Percentiles rank a stretch among this genome's conserved stretches.
phyloP scores from a whole-genome alignment of 148 eudicot species.

The Vaccinium vitisidaea region DNA sequence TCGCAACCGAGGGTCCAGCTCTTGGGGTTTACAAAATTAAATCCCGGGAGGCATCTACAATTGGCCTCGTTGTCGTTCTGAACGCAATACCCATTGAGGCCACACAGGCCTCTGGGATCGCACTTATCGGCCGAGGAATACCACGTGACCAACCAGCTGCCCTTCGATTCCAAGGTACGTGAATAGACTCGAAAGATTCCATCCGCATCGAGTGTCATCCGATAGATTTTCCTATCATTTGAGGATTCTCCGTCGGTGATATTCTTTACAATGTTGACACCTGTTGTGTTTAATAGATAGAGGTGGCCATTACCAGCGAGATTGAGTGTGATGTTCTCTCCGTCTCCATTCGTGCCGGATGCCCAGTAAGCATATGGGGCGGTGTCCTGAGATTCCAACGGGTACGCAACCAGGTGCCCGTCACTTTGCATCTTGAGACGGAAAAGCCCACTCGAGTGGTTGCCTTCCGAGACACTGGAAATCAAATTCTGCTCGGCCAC shows the following conservation, averaged over 20 bases:
- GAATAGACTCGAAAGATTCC: constrained; percentile 37
- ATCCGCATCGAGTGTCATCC: constrained; percentile 24
- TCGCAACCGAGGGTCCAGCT: constrained; percentile 27
- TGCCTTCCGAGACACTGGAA: constrained; percentile 21
- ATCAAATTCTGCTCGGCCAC: neutral
- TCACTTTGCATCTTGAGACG: constrained; percentile 24
- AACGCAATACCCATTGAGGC: constrained; percentile 32
- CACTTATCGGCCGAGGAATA: constrained; percentile 17
- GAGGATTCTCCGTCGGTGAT: constrained; percentile 20
- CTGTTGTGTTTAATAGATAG: constrained; percentile 23
- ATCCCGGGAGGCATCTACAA: constrained; percentile 37
- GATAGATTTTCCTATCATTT: neutral
- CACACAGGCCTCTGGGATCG: constrained; percentile 32
- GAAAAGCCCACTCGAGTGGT: constrained; percentile 25
- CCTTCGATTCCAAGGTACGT: neutral
- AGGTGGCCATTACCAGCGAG: constrained; percentile 24
- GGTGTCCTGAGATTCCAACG: neutral
- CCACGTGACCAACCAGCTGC: constrained; percentile 24
- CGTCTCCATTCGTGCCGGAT: neutral
- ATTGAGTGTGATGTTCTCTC: constrained; percentile 25
- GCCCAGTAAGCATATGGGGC: constrained; percentile 13
- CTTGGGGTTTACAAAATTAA: constrained; percentile 14
- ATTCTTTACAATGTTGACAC: constrained; percentile 6
- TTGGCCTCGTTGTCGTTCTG: neutral
- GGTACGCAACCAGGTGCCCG: constrained; percentile 34